Evolutionary conservation across 2,329 filamentous ascomycete species (phyloP).

Genomic region (Didymellaceae sp.): DNA sequence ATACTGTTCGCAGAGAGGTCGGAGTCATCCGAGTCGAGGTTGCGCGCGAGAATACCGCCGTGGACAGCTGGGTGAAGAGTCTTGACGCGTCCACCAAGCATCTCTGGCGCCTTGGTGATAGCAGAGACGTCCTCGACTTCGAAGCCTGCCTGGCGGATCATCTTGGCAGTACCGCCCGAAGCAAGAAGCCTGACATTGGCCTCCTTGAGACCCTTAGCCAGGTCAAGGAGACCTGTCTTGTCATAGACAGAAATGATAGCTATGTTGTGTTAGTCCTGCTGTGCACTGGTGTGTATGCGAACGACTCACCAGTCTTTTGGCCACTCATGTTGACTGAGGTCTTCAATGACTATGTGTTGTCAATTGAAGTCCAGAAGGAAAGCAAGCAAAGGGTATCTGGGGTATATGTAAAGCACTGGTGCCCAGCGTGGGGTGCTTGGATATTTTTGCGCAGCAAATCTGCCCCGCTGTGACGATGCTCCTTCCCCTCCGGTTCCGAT

Average conservation of each 20-base stretch:
- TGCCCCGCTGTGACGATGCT: conserved; percentile 30
- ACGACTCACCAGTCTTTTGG: conserved; percentile 45
- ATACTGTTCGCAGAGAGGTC: conserved; percentile 69
- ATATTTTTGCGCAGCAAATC: conserved; percentile 27
- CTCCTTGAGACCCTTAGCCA: conserved; percentile 49
- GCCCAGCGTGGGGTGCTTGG: conserved; percentile 27
- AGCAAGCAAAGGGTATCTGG: conserved; percentile 18
- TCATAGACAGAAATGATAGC: conserved; percentile 98
- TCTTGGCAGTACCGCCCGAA: conserved; percentile 91
- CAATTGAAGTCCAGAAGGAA: conserved; percentile 24
- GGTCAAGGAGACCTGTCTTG: conserved; percentile 73
- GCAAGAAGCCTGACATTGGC: conserved; percentile 70
- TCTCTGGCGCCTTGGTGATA: conserved; percentile 93
- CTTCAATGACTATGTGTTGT: conserved; percentile 12
- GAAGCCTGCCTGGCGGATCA: conserved; percentile 96
- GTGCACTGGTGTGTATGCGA: background rate
- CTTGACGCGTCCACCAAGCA: conserved; percentile 92
- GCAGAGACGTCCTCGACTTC: conserved; percentile 97
- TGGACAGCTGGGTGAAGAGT: conserved; percentile 92
- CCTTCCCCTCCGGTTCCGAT: conserved; percentile 17
- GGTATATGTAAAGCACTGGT: conserved; percentile 26
- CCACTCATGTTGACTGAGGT: conserved; percentile 38
- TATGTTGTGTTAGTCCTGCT: conserved; percentile 24
- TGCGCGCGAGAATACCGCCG: conserved; percentile 86
- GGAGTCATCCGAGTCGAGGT: conserved; percentile 95